Base-by-base conservation (phyloP, 2,329 filamentous ascomycete species). In the Ascochyta koolunga region DNA sequence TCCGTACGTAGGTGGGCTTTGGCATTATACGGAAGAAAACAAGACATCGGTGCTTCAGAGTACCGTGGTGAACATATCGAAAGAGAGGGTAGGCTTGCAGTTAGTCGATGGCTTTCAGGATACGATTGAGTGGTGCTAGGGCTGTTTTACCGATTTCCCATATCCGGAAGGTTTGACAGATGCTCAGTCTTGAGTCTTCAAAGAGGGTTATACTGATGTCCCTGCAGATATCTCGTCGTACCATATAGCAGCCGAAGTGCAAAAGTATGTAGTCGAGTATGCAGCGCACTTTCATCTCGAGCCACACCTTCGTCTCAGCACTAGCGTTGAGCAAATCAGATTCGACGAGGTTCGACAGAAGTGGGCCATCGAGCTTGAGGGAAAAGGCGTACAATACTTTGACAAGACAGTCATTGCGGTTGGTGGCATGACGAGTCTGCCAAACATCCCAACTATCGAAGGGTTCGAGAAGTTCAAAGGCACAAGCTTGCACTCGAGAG, bases 111-210 rank as follows among this genome's bases (percentile, higher is more conserved):
- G 24, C 24, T 10, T n/a, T 15, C 11, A 32, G 29, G 2, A n/a
- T 32, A n/a, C 7, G 8, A 6, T n/a, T 32, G 29, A 32, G 5
- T 13, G 29, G 29, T 32, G 4, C n/a, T 27, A 64, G 55, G 56
- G 61, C 1, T 67, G 62, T 36, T 68, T 67, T 21, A 61, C 62
- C 2, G 65, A 68, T 24, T 67, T 58, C 25, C 64, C 62, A 0
- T 67, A 49, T 22, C 48, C 60, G 2, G 49, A 65, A 39, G 46
- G 62, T 60, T 3, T 15, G 49, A 27, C 5, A 27, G 8, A 27
- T 27, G 24, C 24, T 27, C 24, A 2, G 10, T 27, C 7, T 27
- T 7, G 24, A 27, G 24, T 27, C 24, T 27, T 27, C 2, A 2
- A 9, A 27, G 24, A 27, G 8, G 24, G 24, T 8, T 8, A 9